These are phyloP conservation scores for Aspergillus awamori DNA, from an alignment of 2,329 filamentous ascomycete genomes.

Conservation along the genomic window DNA sequence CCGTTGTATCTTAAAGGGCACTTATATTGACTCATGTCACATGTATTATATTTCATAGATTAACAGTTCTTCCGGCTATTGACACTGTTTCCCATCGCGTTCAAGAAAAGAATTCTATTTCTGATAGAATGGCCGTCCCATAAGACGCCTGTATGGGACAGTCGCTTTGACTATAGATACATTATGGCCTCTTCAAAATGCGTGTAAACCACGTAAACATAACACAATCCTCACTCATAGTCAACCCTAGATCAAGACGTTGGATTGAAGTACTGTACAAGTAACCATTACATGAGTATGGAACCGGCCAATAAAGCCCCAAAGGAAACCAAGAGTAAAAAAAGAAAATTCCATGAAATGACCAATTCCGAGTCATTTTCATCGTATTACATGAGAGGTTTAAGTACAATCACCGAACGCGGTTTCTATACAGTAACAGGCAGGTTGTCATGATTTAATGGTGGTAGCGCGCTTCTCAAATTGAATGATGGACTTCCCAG, in stretches of 20 bases:
- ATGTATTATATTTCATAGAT: neutral
- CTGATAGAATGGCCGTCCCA: neutral
- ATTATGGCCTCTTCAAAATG: neutral
- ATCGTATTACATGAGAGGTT: neutral
- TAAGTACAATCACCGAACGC: neutral
- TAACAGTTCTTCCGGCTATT: neutral
- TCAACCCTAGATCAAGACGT: neutral
- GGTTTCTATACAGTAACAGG: neutral
- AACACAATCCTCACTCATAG: neutral
- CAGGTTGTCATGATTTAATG: conserved; percentile 29
- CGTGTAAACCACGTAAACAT: neutral
- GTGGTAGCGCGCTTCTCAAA: conserved; percentile 62
- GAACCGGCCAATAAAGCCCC: neutral
- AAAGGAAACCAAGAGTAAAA: neutral
- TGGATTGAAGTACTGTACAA: neutral
- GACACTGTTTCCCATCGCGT: neutral
- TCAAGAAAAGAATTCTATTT: neutral
- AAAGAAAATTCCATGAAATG: neutral
- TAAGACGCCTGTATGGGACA: neutral
- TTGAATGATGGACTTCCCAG: conserved; percentile 70
- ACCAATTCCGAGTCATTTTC: neutral
- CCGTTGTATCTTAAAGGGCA: neutral
- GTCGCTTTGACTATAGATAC: neutral
- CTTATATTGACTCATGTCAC: neutral
- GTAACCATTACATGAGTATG: neutral